Evolutionary conservation across 2,329 filamentous ascomycete species (phyloP).

Genomic region (Phyllosticta paracitricarpa): DNA sequence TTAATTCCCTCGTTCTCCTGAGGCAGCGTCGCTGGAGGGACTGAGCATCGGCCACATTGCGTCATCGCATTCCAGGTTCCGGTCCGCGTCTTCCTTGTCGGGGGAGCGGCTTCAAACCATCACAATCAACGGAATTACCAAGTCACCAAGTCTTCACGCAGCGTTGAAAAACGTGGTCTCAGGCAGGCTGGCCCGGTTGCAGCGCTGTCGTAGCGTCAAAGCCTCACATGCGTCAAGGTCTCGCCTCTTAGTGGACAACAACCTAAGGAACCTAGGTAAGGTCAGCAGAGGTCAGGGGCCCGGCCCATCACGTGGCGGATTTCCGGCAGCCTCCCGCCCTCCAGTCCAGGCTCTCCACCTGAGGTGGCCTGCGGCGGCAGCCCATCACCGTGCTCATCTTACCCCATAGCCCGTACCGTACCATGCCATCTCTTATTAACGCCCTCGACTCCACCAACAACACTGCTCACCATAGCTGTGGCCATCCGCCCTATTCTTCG

Average conservation of each 20-base stretch:
- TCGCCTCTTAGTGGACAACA: background rate
- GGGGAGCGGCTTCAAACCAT: background rate
- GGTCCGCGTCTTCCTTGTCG: background rate
- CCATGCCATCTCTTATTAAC: background rate
- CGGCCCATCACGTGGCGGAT: background rate
- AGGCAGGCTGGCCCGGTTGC: background rate
- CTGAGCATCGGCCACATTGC: background rate
- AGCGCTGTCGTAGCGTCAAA: background rate
- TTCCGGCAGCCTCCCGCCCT: background rate
- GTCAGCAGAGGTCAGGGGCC: background rate
- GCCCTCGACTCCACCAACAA: background rate
- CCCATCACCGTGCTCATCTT: background rate
- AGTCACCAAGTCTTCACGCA: background rate
- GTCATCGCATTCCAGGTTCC: background rate
- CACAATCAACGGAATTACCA: background rate
- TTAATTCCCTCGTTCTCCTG: background rate
- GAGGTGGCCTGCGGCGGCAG: background rate
- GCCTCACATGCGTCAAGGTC: background rate
- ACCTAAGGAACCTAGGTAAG: too few relatives aligned
- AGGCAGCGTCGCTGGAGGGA: background rate
- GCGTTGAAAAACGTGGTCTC: background rate
- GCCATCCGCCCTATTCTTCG: background rate
- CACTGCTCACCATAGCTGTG: background rate
- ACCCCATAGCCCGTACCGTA: background rate
- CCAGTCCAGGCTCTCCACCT: background rate